Percentiles rank a stretch among this genome's conserved stretches.
phyloP scores from a whole-genome alignment of 2,329 filamentous ascomycete genomes.

The Tothia fuscella region DNA sequence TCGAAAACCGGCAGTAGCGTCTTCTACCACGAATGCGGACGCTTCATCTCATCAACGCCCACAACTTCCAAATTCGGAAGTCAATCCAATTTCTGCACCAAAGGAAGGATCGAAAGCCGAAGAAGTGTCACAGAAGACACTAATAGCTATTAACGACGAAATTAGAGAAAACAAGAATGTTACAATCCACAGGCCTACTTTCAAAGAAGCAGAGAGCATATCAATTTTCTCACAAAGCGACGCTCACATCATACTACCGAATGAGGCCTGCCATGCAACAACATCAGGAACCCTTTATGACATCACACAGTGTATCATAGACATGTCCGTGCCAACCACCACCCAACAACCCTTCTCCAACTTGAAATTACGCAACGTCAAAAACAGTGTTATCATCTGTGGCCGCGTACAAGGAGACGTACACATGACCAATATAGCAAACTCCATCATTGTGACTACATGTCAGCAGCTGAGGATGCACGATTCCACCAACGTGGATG shows the following conservation, averaged over 20 bases:
- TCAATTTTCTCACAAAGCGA: slow-evolving; percentile 54
- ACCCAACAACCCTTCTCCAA: slow-evolving; percentile 46
- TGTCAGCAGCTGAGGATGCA: slow-evolving; percentile 91
- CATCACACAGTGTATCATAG: slow-evolving; percentile 2
- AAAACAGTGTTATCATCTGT: slow-evolving; percentile 60
- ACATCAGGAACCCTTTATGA: slow-evolving; percentile 49
- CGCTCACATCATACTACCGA: slow-evolving; percentile 67
- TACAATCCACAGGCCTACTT: slow-evolving; percentile 38
- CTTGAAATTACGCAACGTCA: slow-evolving; percentile 56
- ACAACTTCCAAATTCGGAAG: slow-evolving; percentile 24
- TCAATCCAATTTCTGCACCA: slow-evolving; percentile 15
- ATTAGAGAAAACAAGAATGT: neutral
- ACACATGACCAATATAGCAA: slow-evolving; percentile 64
- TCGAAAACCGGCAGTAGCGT: slow-evolving; percentile 38
- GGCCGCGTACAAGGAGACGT: slow-evolving; percentile 69
- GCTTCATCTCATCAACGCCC: slow-evolving; percentile 31
- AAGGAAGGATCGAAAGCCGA: neutral
- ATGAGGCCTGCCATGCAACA: slow-evolving; percentile 57
- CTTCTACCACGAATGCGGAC: slow-evolving; percentile 40
- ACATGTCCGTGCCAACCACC: neutral
- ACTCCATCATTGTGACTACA: slow-evolving; percentile 58
- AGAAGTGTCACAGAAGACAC: too few species aligned
- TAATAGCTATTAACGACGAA: neutral
- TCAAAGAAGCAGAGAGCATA: slow-evolving; percentile 43
- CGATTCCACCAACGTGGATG: slow-evolving; percentile 64